Conservation (phyloP, 2,329 filamentous ascomycete species). For the Emergomyces pasteurianus region DNA sequence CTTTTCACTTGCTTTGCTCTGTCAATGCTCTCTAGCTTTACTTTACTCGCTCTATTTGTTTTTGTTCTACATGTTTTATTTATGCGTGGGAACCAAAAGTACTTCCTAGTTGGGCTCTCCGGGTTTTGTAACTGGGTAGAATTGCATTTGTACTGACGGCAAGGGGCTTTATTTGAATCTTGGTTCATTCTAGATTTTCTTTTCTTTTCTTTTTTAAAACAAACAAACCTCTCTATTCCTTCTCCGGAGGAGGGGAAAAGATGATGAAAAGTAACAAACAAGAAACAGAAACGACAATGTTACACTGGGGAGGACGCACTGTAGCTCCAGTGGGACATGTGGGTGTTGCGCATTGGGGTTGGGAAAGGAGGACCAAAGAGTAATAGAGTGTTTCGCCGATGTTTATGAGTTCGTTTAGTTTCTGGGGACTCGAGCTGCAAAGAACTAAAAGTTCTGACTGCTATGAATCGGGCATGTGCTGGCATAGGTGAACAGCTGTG, state of each 20-base stretch:
- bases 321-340: not conserved
- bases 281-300: not conserved
- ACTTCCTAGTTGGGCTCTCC: not conserved
- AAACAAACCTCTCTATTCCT: no score
- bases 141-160: not conserved
- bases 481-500: not conserved
- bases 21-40: not conserved
- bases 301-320: not conserved
- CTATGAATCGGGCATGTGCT: not conserved
- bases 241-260: no score
- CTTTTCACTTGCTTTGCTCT: not conserved
- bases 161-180: not conserved
- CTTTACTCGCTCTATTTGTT: not conserved
- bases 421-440: not conserved
- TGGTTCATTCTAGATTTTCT: not conserved
- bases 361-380: not conserved
- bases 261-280: not conserved
- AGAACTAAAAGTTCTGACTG: not conserved
- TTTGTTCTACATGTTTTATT: not conserved
- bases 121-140: not conserved
- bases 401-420: not conserved
- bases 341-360: not conserved
- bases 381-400: not conserved
- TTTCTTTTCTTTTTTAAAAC: no score
- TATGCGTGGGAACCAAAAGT: slow-evolving; percentile 1